These are phyloP conservation scores for Gastrolobium bilobum DNA, from an alignment of 306 rosid species.

Conservation along the genomic window DNA sequence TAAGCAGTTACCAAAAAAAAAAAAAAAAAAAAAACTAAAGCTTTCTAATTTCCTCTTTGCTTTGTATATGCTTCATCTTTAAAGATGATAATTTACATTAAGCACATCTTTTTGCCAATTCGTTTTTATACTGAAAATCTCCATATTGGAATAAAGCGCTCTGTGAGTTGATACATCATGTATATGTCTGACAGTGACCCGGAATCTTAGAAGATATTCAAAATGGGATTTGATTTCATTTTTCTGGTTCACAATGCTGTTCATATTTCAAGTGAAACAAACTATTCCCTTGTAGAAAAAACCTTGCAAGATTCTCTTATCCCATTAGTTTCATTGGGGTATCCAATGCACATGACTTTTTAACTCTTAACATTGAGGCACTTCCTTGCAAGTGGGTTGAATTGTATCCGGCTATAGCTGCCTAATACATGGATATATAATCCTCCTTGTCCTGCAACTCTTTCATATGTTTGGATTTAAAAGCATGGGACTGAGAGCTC, in stretches of 20 bases:
- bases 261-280: conserved; percentile 46
- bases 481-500: conserved; percentile 20
- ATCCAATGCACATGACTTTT: conserved; percentile 39
- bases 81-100: conserved; percentile 10
- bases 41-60: background rate
- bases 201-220: conserved; percentile 54
- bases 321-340: conserved; percentile 35
- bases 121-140: background rate
- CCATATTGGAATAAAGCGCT: background rate
- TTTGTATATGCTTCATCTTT: conserved; percentile 27
- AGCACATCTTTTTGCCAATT: conserved; percentile 4
- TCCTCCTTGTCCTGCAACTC: background rate
- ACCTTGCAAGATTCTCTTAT: conserved; percentile 47
- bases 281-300: conserved; percentile 31
- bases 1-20: too few relatives aligned
- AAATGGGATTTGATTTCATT: conserved; percentile 48
- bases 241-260: conserved; percentile 40
- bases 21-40: too few relatives aligned
- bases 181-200: conserved; percentile 45
- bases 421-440: background rate
- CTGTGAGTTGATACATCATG: conserved; percentile 29
- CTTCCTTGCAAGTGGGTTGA: conserved; percentile 26
- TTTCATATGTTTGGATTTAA: background rate
- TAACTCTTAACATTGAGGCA: background rate
- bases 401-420: conserved; percentile 7